phyloP scores from a whole-genome alignment of 116 monocot genomes.

The Papilionanthe hybrid region DNA sequence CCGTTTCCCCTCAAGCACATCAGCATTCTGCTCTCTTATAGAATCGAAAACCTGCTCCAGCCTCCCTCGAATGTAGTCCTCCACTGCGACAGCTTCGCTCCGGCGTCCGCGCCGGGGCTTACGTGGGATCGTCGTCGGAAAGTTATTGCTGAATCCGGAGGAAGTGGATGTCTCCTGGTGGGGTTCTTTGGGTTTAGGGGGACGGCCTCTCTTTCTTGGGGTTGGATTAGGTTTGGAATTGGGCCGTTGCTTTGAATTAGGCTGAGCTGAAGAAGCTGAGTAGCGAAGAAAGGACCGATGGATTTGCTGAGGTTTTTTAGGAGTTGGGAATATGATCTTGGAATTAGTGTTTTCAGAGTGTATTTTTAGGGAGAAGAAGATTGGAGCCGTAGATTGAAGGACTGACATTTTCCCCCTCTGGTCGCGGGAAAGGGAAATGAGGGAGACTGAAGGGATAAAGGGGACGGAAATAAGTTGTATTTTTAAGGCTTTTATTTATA shows the following conservation, averaged over 20 bases:
- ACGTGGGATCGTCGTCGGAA: conserved; percentile 42
- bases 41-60: conserved; percentile 57
- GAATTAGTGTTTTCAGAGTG: background rate
- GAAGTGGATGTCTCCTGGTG: background rate
- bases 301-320: conserved; percentile 1
- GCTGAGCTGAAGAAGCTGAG: background rate
- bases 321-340: background rate
- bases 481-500: no score
- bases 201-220: conserved; percentile 7
- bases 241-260: conserved; percentile 9
- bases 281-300: background rate
- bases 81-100: conserved; percentile 77
- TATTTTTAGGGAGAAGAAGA: background rate
- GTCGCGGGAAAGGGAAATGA: no score
- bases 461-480: no score
- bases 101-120: conserved; percentile 62
- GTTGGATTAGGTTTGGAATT: conserved; percentile 9
- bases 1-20: conserved; percentile 43
- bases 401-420: conserved; percentile 4
- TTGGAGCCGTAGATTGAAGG: background rate
- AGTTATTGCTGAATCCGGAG: conserved; percentile 3
- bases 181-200: conserved; percentile 10
- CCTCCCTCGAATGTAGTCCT: conserved; percentile 71
- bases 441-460: no score
- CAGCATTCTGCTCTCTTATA: conserved; percentile 46